Evolutionary conservation across 768 basidiomycete genomes (phyloP).

Genomic region (Rickenella mellea): DNA sequence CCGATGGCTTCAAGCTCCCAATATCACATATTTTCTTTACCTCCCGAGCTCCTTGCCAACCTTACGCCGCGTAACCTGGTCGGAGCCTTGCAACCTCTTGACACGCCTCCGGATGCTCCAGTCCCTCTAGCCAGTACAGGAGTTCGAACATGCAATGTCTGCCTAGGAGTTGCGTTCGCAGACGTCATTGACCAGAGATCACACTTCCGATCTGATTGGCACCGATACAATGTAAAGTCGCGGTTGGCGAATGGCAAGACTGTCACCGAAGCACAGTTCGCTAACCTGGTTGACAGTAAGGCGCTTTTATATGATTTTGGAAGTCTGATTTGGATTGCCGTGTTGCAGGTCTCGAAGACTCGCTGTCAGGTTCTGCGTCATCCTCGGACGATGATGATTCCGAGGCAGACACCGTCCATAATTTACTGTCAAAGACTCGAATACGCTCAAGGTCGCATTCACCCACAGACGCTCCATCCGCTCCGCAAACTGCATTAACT

Average conservation of each 20-base stretch:
- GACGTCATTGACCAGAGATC: conserved; percentile 74
- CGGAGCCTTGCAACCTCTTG: conserved; percentile 23
- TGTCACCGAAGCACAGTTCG: conserved; percentile 64
- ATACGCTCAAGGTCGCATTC: conserved; percentile 35
- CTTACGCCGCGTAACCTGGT: conserved; percentile 60
- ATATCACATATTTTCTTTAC: conserved; percentile 67
- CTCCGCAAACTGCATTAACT: conserved; percentile 57
- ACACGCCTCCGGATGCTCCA: conserved; percentile 24
- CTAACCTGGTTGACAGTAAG: conserved; percentile 74
- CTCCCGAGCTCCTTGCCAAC: conserved; percentile 55
- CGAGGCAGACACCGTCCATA: conserved; percentile 57
- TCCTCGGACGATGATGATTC: conserved; percentile 48
- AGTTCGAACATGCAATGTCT: conserved; percentile 60
- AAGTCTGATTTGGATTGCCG: neutral
- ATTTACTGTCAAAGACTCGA: conserved; percentile 56
- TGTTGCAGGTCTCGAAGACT: conserved; percentile 63
- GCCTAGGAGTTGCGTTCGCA: conserved; percentile 56
- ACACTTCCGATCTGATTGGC: conserved; percentile 95
- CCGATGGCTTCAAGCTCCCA: conserved; percentile 14
- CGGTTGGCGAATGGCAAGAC: conserved; percentile 53
- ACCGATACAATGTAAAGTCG: conserved; percentile 92
- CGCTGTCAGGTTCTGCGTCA: conserved; percentile 86
- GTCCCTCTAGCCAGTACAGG: conserved; percentile 25
- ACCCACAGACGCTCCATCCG: conserved; percentile 29
- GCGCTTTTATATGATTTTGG: conserved; percentile 3